phyloP scores from a whole-genome alignment of 768 basidiomycete species.

The Tulasnella sp. region DNA sequence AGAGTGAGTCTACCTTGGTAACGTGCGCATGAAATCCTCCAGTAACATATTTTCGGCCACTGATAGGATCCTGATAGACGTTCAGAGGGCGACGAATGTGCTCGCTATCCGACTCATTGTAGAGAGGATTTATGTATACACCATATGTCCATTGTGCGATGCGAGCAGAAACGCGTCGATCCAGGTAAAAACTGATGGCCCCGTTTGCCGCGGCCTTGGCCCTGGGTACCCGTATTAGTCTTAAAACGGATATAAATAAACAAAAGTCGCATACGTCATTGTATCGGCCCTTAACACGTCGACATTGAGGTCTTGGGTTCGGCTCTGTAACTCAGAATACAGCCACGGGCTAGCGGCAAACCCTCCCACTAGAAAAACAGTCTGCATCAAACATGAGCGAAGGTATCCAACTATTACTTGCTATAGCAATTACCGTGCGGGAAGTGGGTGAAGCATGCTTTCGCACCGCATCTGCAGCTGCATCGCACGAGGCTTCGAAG shows the following conservation, averaged over 20 bases:
- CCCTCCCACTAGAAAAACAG: conserved; percentile 73
- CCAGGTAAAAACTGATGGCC: conserved; percentile 71
- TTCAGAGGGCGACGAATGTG: too few species aligned
- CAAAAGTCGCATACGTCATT: conserved; percentile 47
- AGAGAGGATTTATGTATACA: conserved; percentile 63
- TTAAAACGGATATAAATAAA: background rate
- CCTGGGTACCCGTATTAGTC: conserved; percentile 27
- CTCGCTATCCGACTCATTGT: too few species aligned
- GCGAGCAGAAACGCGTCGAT: conserved; percentile 70
- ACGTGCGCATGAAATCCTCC: too few species aligned
- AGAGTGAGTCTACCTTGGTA: too few species aligned
- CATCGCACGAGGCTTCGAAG: conserved; percentile 34
- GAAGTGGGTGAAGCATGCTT: conserved; percentile 25
- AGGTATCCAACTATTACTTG: conserved; percentile 35
- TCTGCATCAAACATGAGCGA: conserved; percentile 31
- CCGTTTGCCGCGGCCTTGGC: conserved; percentile 80
- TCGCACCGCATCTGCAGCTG: conserved; percentile 28
- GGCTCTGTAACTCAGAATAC: conserved; percentile 62
- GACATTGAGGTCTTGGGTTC: conserved; percentile 37
- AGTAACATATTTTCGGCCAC: too few species aligned
- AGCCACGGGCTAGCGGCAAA: conserved; percentile 76
- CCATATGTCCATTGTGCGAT: conserved; percentile 73
- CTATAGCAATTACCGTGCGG: background rate
- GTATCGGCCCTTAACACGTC: conserved; percentile 64
- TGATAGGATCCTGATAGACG: too few species aligned